A percentile compares a stretch with the other conserved stretches of the same genome.
phyloP scores from a whole-genome alignment of 2,329 filamentous ascomycete species.

The Diaporthe citrichinensis region DNA sequence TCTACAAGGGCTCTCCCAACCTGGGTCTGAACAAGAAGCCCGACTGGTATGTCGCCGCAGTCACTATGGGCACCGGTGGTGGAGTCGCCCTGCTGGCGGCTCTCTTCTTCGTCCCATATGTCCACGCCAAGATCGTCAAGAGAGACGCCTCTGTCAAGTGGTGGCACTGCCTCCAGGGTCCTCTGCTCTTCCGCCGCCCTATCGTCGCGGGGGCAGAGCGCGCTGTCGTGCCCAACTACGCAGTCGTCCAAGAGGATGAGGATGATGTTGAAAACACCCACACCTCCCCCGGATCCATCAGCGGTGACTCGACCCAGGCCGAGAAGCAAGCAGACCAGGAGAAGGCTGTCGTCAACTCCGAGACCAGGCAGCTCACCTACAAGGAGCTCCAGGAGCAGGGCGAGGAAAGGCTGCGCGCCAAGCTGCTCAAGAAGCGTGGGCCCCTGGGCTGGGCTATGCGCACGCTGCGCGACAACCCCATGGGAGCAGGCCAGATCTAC shows the following conservation, averaged over 20 bases:
- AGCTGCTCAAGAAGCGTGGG: constrained; percentile 73
- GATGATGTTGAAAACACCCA: constrained; percentile 54
- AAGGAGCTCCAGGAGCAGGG: constrained; percentile 72
- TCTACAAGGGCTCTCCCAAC: constrained; percentile 84
- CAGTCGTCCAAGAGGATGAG: constrained; percentile 78
- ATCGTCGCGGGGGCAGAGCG: constrained; percentile 65
- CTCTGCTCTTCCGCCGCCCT: constrained; percentile 74
- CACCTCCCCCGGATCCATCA: constrained; percentile 43
- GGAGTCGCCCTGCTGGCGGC: constrained; percentile 72
- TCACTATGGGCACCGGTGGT: constrained; percentile 74
- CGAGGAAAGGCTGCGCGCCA: constrained; percentile 71
- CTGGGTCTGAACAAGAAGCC: constrained; percentile 77
- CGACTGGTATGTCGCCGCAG: constrained; percentile 74
- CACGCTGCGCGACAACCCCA: constrained; percentile 79
- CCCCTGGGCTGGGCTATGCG: constrained; percentile 90
- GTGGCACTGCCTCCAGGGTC: constrained; percentile 74
- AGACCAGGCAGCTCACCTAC: constrained; percentile 70
- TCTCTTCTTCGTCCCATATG: constrained; percentile 81
- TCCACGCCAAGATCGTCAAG: constrained; percentile 77
- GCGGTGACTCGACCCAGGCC: constrained; percentile 44
- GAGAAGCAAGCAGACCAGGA: constrained; percentile 53
- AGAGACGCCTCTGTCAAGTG: constrained; percentile 75
- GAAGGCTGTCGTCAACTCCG: constrained; percentile 60
- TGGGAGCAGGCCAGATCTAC: constrained; percentile 81
- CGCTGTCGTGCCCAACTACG: constrained; percentile 81